These are phyloP conservation scores for Syzygium syzygioides DNA, from an alignment of 441 rosid species.

Conservation along the genomic window DNA sequence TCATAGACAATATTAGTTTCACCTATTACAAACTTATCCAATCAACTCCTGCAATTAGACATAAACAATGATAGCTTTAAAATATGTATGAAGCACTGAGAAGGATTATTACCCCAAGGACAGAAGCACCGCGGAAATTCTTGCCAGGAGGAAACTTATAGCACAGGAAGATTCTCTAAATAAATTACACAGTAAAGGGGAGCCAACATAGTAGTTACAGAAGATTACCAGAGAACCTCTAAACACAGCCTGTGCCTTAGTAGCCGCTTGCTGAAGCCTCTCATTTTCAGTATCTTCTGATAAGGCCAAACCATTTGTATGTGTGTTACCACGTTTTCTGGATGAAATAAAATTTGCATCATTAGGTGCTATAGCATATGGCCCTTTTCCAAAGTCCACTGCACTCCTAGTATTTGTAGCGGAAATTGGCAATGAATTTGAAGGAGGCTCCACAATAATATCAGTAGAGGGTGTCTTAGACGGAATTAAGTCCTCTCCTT, in stretches of 20 bases:
- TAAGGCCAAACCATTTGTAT: slow-evolving; percentile 11
- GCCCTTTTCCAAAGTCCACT: slow-evolving; percentile 18
- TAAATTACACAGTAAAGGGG: background rate
- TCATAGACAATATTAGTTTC: background rate
- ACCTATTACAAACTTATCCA: background rate
- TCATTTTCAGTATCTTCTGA: slow-evolving; percentile 36
- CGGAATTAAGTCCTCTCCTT: slow-evolving; percentile 31
- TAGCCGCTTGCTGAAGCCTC: slow-evolving; percentile 57
- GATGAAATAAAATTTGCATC: slow-evolving; percentile 23
- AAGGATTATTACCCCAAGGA: background rate
- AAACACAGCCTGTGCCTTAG: slow-evolving; percentile 60
- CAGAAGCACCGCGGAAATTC: background rate
- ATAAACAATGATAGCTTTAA: background rate
- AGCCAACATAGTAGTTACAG: background rate
- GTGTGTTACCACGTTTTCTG: slow-evolving; percentile 16
- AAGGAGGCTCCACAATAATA: slow-evolving; percentile 23
- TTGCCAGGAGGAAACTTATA: background rate
- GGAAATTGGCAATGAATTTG: slow-evolving; percentile 23
- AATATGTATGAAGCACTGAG: background rate
- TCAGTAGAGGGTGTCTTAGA: slow-evolving; percentile 35
- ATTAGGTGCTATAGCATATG: slow-evolving; percentile 18
- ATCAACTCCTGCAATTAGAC: background rate
- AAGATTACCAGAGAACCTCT: slow-evolving; percentile 73
- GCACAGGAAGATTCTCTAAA: background rate
- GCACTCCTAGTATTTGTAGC: slow-evolving; percentile 18